Percentiles rank a stretch among this genome's conserved stretches.
These are phyloP conservation scores for Fonsecaea multimorphosa DNA, from an alignment of 2,329 filamentous ascomycete genomes.

Conservation along the genomic window DNA sequence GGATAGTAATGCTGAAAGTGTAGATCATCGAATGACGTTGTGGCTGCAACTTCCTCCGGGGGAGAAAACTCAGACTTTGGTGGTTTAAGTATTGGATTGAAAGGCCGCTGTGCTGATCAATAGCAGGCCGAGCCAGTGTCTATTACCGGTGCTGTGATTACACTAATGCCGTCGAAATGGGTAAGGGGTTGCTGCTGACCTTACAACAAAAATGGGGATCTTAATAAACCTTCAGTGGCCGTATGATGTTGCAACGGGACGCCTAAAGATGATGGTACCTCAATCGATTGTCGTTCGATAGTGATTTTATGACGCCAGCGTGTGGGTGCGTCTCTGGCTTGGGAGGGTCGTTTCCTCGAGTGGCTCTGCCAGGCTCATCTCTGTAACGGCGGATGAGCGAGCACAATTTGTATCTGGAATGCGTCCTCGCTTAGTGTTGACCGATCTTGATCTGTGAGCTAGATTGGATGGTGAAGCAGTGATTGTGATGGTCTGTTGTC, in stretches of 20 bases:
- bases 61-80: background rate
- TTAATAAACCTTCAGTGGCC: background rate
- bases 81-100: background rate
- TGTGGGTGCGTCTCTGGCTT: background rate
- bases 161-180: background rate
- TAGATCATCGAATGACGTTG: background rate
- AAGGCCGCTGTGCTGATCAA: background rate
- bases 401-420: background rate
- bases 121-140: background rate
- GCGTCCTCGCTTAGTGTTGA: background rate
- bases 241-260: background rate
- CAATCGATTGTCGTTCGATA: background rate
- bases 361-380: background rate
- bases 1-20: background rate
- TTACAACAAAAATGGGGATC: background rate
- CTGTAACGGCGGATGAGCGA: background rate
- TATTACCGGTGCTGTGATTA: background rate
- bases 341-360: background rate
- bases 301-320: background rate
- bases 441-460: no score
- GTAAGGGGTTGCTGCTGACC: background rate
- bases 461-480: no score
- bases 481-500: no score
- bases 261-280: background rate
- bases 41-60: background rate